These are phyloP conservation scores for Phytopythium cucurbitacearum DNA, from an alignment of 352 stramenopile genomes.

Conservation along the genomic window DNA sequence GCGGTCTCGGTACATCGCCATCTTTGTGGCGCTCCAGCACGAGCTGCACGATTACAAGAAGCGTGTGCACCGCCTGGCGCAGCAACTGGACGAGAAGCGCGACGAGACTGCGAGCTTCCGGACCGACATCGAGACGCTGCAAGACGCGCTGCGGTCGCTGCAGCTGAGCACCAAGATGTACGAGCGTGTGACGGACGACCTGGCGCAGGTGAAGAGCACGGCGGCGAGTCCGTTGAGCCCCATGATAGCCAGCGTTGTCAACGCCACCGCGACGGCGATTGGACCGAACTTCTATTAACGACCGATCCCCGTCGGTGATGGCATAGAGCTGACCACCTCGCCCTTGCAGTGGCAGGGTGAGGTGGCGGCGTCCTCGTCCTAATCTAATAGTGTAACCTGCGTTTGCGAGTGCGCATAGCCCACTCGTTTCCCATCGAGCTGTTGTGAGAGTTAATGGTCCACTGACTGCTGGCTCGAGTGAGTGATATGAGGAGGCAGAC, in stretches of 20 bases:
- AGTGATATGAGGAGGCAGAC: no score
- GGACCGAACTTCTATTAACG: no score
- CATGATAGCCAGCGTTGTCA: background rate
- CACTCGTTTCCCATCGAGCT: no score
- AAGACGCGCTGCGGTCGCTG: slow-evolving; percentile 54
- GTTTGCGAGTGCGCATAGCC: no score
- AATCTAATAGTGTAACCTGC: no score
- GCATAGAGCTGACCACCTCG: no score
- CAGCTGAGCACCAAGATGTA: slow-evolving; percentile 62
- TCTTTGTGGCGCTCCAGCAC: slow-evolving; percentile 63
- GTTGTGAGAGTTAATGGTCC: no score
- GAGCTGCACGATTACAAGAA: slow-evolving; percentile 58
- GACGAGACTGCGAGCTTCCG: slow-evolving; percentile 57
- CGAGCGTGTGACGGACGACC: slow-evolving; percentile 44
- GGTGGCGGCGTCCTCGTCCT: no score
- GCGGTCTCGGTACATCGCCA: slow-evolving; percentile 50
- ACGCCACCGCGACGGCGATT: no score
- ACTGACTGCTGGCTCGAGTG: no score
- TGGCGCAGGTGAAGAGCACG: slow-evolving; percentile 32
- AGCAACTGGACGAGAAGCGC: slow-evolving; percentile 51
- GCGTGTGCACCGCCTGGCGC: slow-evolving; percentile 37
- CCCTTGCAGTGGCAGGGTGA: no score
- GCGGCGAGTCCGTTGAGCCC: background rate
- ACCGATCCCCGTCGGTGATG: no score
- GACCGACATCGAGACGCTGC: slow-evolving; percentile 60